These are phyloP conservation scores for Sporothrix inflata DNA, from an alignment of 2,329 filamentous ascomycete genomes.

Conservation along the genomic window DNA sequence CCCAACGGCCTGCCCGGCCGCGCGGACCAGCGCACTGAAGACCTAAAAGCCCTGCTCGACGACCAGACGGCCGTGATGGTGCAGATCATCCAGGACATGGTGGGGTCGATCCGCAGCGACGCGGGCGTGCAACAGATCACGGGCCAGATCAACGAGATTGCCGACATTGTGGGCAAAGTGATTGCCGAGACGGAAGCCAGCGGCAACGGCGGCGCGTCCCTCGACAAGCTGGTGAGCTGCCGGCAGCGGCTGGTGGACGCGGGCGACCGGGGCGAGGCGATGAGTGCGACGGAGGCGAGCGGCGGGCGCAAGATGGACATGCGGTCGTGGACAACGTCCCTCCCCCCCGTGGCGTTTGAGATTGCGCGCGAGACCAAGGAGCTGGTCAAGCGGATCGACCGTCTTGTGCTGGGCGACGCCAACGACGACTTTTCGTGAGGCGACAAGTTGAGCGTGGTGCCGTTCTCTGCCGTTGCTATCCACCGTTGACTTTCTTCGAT, in stretches of 20 bases:
- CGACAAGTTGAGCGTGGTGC: no score
- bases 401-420: conserved; percentile 35
- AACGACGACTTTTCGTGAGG: conserved; percentile 38
- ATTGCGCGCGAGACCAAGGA: conserved; percentile 83
- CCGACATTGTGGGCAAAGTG: conserved; percentile 70
- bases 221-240: conserved; percentile 63
- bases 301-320: conserved; percentile 59
- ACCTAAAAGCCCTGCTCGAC: conserved; percentile 72
- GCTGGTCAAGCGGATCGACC: conserved; percentile 50
- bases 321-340: conserved; percentile 67
- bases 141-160: conserved; percentile 71
- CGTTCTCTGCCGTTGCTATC: no score
- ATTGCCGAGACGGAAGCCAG: conserved; percentile 65
- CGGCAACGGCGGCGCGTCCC: conserved; percentile 53
- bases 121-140: conserved; percentile 66
- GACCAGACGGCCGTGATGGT: conserved; percentile 80
- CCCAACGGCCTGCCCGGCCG: conserved; percentile 35
- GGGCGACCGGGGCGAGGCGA: conserved; percentile 62
- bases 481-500: background rate
- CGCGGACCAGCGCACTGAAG: conserved; percentile 50
- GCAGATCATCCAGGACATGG: conserved; percentile 79
- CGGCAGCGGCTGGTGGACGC: conserved; percentile 67
- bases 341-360: conserved; percentile 86
- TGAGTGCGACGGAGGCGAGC: conserved; percentile 54
- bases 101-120: conserved; percentile 70